Base-by-base conservation (phyloP, 2,329 filamentous ascomycete species). In the Zasmidium angulare region DNA sequence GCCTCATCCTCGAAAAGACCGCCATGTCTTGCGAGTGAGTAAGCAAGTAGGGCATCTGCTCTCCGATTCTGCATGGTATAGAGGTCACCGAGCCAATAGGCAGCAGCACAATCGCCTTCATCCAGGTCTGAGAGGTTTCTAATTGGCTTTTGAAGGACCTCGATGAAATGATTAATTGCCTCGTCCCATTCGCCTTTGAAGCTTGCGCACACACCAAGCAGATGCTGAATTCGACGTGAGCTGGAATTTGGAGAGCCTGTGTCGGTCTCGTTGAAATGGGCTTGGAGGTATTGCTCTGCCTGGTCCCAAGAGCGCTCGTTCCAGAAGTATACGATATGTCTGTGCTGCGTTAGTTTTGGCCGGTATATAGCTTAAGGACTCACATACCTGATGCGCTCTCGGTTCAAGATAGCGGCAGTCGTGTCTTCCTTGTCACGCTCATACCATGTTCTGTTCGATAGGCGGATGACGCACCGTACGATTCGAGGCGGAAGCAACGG, bases 81-180 rank as follows among this genome's bases (percentile, higher is more conserved):
- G 11, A 60, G 40, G 43, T 70, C 68, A 9, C 63, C 68, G 7
- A 69, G 57, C 65, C 66, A 69, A 50, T 67, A 68, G 9, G 68
- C 64, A 10, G 68, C 66, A 26, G 66, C 66, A 46, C 62, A 65
- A 47, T 68, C 68, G 14, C 65, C 68, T 19, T 52, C 59, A 48
- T 70, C 67, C 7, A 69, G 55, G 3, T 63, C 23, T 2, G 19
- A 24, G 3, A 61, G 17, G 7, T 61, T 55, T 14, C 29, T 23
- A 1, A 69, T 58, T 10, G 66, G 66, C 31, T 40, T 60, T 2
- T 58, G 31, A 14, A 69, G 54, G 1, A 66, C 65, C 2, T 59
- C 56, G 20, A 66, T 47, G 51, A 70, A 69, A 10, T 53, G 55
- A 1, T 36, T 21, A 21, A 69, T 54, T 9, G 66, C 66, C 23